phyloP scores from a whole-genome alignment of 2,329 filamentous ascomycete genomes.

The Trichoderma endophyticum region DNA sequence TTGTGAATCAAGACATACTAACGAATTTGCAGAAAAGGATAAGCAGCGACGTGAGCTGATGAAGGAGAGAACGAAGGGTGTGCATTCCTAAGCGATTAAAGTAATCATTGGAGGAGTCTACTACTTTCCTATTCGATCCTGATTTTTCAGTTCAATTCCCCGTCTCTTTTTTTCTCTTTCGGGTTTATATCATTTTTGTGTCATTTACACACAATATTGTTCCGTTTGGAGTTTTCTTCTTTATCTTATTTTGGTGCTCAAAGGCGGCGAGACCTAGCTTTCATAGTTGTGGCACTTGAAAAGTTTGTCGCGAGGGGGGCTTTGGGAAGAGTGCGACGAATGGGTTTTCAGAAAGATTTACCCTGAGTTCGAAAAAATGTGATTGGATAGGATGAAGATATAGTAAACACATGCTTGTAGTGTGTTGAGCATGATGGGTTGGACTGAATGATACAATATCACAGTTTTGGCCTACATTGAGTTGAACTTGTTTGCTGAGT shows the following conservation, averaged over 20 bases:
- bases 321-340: not conserved
- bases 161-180: not conserved
- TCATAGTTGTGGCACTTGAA: not conserved
- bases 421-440: not conserved
- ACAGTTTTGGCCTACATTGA: not conserved
- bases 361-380: not conserved
- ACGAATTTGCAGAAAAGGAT: constrained; percentile 57
- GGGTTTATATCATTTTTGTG: not conserved
- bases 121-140: not conserved
- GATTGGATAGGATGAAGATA: not conserved
- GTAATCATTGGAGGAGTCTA: not conserved
- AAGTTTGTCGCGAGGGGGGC: not conserved
- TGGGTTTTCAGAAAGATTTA: not conserved
- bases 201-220: constrained; percentile 7
- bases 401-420: not conserved
- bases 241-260: constrained; percentile 3
- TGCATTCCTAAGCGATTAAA: constrained; percentile 34
- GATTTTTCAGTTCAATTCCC: not conserved
- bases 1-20: constrained; percentile 28
- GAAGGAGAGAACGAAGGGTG: constrained; percentile 57
- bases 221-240: constrained; percentile 7
- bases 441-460: not conserved
- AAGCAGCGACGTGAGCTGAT: constrained; percentile 64
- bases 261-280: not conserved
- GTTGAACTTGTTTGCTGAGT: not conserved